Conservation (phyloP, 345 rosid genomes). For the Populus tremula region DNA sequence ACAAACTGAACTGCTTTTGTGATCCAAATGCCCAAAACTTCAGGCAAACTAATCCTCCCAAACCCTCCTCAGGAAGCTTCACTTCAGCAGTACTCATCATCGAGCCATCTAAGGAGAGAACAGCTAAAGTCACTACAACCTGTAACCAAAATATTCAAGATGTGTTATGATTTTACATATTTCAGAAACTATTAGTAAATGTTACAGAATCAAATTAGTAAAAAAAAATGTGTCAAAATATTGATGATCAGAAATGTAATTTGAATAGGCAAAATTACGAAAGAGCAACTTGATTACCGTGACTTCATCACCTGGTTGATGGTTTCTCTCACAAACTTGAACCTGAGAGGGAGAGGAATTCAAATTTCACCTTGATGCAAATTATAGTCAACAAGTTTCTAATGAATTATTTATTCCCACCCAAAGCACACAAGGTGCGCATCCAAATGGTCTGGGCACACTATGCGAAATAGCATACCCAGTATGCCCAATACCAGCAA, state of each 20-base stretch:
- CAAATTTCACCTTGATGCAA: conserved; percentile 10
- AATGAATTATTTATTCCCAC: conserved; percentile 1
- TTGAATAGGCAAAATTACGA: not conserved
- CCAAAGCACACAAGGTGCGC: not conserved
- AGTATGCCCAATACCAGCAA: not conserved
- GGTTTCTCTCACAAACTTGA: conserved; percentile 95
- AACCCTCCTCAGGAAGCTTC: conserved; percentile 82
- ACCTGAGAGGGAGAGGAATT: conserved; percentile 44
- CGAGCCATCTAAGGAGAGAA: conserved; percentile 77
- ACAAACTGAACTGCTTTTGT: conserved; percentile 57
- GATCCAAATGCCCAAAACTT: conserved; percentile 73
- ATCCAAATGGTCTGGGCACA: not conserved
- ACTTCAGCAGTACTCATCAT: conserved; percentile 79
- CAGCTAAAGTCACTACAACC: conserved; percentile 75
- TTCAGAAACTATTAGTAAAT: not conserved
- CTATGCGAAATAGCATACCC: not conserved
- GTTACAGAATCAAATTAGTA: not conserved
- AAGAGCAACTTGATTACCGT: conserved; percentile 49
- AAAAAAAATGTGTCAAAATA: not conserved
- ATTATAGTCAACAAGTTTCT: not conserved
- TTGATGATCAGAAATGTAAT: not conserved
- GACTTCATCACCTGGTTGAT: conserved; percentile 89
- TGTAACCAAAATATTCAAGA: conserved; percentile 28
- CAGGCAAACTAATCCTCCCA: conserved; percentile 82
- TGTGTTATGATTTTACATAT: not conserved